These are phyloP conservation scores for Ceratobasidium sp. DNA, from an alignment of 1,284 basidiomycete genomes.

Conservation along the genomic window DNA sequence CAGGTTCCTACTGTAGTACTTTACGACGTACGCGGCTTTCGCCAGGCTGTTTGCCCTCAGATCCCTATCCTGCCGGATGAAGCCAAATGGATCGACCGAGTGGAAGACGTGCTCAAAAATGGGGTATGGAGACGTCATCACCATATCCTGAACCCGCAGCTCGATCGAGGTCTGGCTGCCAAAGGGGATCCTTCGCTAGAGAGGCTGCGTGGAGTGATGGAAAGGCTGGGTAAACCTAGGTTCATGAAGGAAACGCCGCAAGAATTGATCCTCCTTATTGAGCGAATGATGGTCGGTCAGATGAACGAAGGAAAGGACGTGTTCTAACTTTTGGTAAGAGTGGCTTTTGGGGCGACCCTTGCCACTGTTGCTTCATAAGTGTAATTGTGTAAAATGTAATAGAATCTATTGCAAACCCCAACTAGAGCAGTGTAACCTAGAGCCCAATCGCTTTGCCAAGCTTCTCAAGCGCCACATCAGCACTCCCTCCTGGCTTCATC, in stretches of 20 bases:
- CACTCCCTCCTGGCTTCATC: slow-evolving; percentile 12
- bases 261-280: slow-evolving; percentile 9
- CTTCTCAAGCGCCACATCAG: slow-evolving; percentile 13
- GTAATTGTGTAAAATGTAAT: not conserved
- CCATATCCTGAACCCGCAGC: not conserved
- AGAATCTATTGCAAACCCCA: too few species aligned
- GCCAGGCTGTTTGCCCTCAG: slow-evolving; percentile 26
- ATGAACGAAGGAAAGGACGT: slow-evolving; percentile 30
- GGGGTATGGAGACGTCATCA: slow-evolving; percentile 5
- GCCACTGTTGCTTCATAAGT: not conserved
- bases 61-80: slow-evolving; percentile 33
- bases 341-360: not conserved
- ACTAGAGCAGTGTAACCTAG: too few species aligned
- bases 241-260: slow-evolving; percentile 29
- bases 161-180: not conserved
- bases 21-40: slow-evolving; percentile 25
- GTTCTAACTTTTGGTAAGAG: slow-evolving; percentile 1
- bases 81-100: slow-evolving; percentile 28
- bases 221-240: not conserved
- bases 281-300: slow-evolving; percentile 7
- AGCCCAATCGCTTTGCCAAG: slow-evolving; percentile 10
- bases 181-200: not conserved
- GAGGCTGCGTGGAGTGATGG: not conserved
- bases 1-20: slow-evolving; percentile 3
- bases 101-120: slow-evolving; percentile 32